phyloP scores from a whole-genome alignment of 2,329 filamentous ascomycete genomes.

The Alternaria consortialis region DNA sequence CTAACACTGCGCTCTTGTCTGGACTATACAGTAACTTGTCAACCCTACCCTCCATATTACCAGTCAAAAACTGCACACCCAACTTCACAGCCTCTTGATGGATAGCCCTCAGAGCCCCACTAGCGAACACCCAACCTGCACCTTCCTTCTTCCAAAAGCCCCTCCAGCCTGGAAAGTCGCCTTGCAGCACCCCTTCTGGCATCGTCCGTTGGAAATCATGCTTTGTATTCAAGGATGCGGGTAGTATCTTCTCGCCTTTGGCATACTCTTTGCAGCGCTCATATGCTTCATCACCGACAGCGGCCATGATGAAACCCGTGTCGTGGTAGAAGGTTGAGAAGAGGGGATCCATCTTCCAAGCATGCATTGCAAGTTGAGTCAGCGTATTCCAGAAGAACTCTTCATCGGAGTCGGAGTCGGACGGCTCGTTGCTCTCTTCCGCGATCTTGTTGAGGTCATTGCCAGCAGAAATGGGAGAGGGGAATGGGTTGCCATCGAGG shows the following conservation, averaged over 20 bases:
- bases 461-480: slow-evolving; percentile 57
- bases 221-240: slow-evolving; percentile 50
- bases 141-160: slow-evolving; percentile 57
- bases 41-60: slow-evolving; percentile 51
- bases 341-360: slow-evolving; percentile 56
- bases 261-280: slow-evolving; percentile 50
- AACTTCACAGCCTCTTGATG: slow-evolving; percentile 56
- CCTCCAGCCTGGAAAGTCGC: slow-evolving; percentile 61
- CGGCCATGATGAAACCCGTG: slow-evolving; percentile 60
- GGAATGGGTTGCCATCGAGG: slow-evolving; percentile 55
- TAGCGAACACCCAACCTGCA: slow-evolving; percentile 65
- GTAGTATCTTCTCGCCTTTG: slow-evolving; percentile 44
- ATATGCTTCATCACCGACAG: slow-evolving; percentile 52
- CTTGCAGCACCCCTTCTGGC: slow-evolving; percentile 62
- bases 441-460: slow-evolving; percentile 61
- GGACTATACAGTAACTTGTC: slow-evolving; percentile 46
- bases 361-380: slow-evolving; percentile 50
- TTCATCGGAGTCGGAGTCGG: slow-evolving; percentile 41
- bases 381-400: slow-evolving; percentile 47
- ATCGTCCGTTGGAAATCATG: slow-evolving; percentile 61
- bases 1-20: slow-evolving; percentile 50
- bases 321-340: slow-evolving; percentile 57
- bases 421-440: slow-evolving; percentile 45
- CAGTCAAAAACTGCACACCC: slow-evolving; percentile 60
- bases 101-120: slow-evolving; percentile 58